Evolutionary conservation across 2,329 filamentous ascomycete species (phyloP).

Genomic region (Penicillium sp.): DNA sequence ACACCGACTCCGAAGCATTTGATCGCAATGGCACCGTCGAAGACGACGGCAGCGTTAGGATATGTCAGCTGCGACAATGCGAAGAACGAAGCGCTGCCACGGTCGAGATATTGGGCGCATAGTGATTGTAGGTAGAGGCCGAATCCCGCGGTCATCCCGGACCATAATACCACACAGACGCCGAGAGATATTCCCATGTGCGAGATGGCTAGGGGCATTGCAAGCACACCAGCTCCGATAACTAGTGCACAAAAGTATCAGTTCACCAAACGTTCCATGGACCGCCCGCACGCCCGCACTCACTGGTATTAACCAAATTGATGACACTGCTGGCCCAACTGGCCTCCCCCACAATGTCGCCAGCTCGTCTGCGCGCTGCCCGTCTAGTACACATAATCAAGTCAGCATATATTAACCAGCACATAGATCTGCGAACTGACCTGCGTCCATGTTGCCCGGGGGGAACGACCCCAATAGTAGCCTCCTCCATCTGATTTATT

Average conservation of each 20-base stretch:
- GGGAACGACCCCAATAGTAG: constrained; percentile 28
- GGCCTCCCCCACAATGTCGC: constrained; percentile 70
- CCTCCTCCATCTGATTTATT: constrained; percentile 35
- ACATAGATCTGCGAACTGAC: constrained; percentile 20
- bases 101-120: constrained; percentile 90
- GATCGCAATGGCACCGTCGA: constrained; percentile 92
- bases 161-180: constrained; percentile 84
- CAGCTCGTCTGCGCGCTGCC: constrained; percentile 65
- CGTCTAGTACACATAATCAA: constrained; percentile 26
- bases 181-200: constrained; percentile 93
- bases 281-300: constrained; percentile 39
- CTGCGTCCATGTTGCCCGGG: constrained; percentile 30
- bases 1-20: constrained; percentile 98
- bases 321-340: constrained; percentile 89
- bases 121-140: constrained; percentile 92
- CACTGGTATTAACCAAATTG: constrained; percentile 95
- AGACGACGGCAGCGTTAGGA: constrained; percentile 90
- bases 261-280: not conserved
- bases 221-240: constrained; percentile 88
- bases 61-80: constrained; percentile 97
- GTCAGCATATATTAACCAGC: not conserved
- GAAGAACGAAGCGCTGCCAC: constrained; percentile 88
- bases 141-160: constrained; percentile 83
- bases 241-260: constrained; percentile 56
- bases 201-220: constrained; percentile 92